Percentiles rank a stretch among this genome's conserved stretches.
Conservation (phyloP, 768 basidiomycete species). For the Hypholoma sublateritium region DNA sequence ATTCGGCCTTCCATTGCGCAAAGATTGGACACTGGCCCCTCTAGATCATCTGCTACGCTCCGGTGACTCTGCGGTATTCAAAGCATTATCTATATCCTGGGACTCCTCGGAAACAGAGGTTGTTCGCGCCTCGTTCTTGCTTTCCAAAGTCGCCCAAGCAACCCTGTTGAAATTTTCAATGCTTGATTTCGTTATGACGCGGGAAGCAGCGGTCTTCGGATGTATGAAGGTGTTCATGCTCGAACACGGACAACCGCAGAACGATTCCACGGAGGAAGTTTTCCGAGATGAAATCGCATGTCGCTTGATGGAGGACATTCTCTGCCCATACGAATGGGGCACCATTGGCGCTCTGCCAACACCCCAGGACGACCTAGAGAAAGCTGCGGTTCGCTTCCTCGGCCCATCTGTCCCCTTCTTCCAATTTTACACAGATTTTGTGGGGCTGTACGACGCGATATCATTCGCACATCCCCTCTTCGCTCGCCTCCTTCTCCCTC, state of each 20-base stretch:
- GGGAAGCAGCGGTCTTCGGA: slow-evolving; percentile 64
- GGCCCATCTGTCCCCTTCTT: slow-evolving; percentile 77
- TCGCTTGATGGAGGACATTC: slow-evolving; percentile 55
- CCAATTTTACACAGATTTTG: slow-evolving; percentile 91
- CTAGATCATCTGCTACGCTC: slow-evolving; percentile 83
- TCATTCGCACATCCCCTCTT: slow-evolving; percentile 85
- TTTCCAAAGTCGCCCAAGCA: slow-evolving; percentile 53
- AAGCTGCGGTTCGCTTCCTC: slow-evolving; percentile 62
- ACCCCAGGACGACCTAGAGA: slow-evolving; percentile 19
- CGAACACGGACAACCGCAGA: slow-evolving; percentile 73
- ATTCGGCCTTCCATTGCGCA: slow-evolving; percentile 45
- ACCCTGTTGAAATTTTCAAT: slow-evolving; percentile 44
- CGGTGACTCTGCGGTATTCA: slow-evolving; percentile 67
- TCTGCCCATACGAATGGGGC: slow-evolving; percentile 52
- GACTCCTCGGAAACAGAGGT: slow-evolving; percentile 78
- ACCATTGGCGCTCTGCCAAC: slow-evolving; percentile 7
- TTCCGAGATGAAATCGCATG: slow-evolving; percentile 75
- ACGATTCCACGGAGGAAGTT: slow-evolving; percentile 59
- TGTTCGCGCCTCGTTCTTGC: slow-evolving; percentile 62
- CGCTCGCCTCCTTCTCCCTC: slow-evolving; percentile 70
- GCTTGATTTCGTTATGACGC: slow-evolving; percentile 39
- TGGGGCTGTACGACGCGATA: slow-evolving; percentile 86
- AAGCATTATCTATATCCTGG: slow-evolving; percentile 67
- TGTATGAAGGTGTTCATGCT: slow-evolving; percentile 97
- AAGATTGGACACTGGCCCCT: slow-evolving; percentile 70